Evolutionary conservation across 805 yeast genomes (phyloP), one percentile per base, ranked within the genome.

Genomic region (Metschnikowia gruessii): DNA sequence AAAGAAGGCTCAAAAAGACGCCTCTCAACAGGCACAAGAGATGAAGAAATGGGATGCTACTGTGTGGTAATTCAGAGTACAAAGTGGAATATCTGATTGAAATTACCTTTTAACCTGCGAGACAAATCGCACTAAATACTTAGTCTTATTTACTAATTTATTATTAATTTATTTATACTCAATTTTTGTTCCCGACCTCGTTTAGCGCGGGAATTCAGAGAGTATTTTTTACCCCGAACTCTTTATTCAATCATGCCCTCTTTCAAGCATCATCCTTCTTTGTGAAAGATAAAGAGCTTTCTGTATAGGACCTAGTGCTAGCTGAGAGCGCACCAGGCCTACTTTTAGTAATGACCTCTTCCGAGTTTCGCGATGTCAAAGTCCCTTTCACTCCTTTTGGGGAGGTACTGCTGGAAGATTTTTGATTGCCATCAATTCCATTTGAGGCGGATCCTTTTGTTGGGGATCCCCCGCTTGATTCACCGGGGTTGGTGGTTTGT

Each of bases 1-100:
- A 60, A 91, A 81, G 65, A 85, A 85, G 61, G 86, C 84, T 8
- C 92, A 85, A 58, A 86, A 85, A 63, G 95, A 87, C 57, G 77
- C 83, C 7, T 63, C 68, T 29, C 72, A 72, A 32, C 84, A 82
- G 46, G 69, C 80, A 8, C 63, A 63, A 22, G 92, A 87, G 58
- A 62, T 87, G 50, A 68, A 66, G 21, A 80, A 82, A 60, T 86
- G 89, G 82, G 87, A 85, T 51, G 70, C 73, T 18, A 78, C 82
- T 3, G 63, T 61, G 8, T 80, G 85, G 85, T 80, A 50, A 50
- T 44, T 12, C 13, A 26, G 28, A 15, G 30, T 10, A 5, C 7
- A 21, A 21, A 21, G 7, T 5, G 24, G 24, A 21, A 11, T 26
- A 6, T 3, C 3, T 10, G 9, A 3, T 26, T 26, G 28, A 26